A percentile compares a stretch with the other conserved stretches of the same genome.
phyloP scores from a whole-genome alignment of 2,329 filamentous ascomycete species.

The Colletotrichum sp. region DNA sequence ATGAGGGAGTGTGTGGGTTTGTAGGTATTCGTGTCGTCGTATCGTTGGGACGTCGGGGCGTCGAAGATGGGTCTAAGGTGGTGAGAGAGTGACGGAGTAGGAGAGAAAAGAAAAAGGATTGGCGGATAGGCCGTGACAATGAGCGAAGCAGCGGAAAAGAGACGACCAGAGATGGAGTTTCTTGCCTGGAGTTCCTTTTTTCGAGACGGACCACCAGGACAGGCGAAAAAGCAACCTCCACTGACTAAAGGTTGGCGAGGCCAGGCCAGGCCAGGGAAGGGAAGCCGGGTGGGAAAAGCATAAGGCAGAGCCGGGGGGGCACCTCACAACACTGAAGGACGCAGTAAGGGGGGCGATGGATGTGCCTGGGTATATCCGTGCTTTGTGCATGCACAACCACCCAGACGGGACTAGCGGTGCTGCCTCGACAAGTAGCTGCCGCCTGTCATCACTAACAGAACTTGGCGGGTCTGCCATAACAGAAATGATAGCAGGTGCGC shows the following conservation, averaged over 20 bases:
- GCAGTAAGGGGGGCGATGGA: background rate
- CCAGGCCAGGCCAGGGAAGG: background rate
- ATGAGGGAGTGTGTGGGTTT: background rate
- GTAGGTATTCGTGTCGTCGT: background rate
- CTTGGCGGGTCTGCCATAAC: rapidly evolving
- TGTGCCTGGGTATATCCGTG: background rate
- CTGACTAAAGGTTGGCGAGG: background rate
- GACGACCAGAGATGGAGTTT: background rate
- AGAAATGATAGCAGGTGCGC: background rate
- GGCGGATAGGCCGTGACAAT: constrained; percentile 10
- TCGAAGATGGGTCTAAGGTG: background rate
- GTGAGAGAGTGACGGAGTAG: background rate
- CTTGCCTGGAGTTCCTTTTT: constrained; percentile 14
- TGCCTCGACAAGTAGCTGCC: background rate
- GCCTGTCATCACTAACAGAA: constrained; percentile 1
- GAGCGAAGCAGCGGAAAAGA: constrained; percentile 1
- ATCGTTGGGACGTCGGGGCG: constrained; percentile 3
- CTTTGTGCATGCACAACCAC: constrained; percentile 1
- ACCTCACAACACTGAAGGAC: background rate
- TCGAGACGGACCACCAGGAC: background rate
- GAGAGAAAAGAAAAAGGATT: constrained; percentile 11
- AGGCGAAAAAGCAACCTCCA: constrained; percentile 1
- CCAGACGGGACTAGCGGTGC: background rate
- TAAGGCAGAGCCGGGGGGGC: background rate
- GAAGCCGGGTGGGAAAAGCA: background rate